phyloP scores from a whole-genome alignment of 2,329 filamentous ascomycete genomes.

The Plenodomus tracheiphilus region DNA sequence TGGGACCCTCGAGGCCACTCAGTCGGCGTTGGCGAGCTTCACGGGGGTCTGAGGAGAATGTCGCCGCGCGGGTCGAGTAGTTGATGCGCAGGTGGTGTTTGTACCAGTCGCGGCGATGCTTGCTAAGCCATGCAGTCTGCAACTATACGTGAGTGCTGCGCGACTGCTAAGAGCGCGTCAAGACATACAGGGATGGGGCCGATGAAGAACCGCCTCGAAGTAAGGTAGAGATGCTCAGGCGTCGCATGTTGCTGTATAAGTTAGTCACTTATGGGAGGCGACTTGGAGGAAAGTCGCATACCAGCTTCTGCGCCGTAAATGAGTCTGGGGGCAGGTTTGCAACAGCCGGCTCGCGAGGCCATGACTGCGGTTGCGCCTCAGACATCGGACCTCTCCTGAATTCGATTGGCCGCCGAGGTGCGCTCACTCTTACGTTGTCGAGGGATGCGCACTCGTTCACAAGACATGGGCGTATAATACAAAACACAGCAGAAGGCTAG shows the following conservation, averaged over 20 bases:
- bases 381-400: constrained; percentile 34
- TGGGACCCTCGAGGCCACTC: constrained; percentile 47
- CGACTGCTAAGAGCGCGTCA: constrained; percentile 1
- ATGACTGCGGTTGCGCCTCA: constrained; percentile 32
- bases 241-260: constrained; percentile 60
- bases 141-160: constrained; percentile 14
- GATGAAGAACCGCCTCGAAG: constrained; percentile 65
- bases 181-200: constrained; percentile 60
- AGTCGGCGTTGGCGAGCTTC: constrained; percentile 49
- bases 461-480: constrained; percentile 6
- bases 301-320: constrained; percentile 59
- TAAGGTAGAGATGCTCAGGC: constrained; percentile 64
- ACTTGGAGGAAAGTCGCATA: constrained; percentile 30
- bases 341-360: constrained; percentile 38
- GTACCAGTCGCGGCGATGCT: constrained; percentile 67
- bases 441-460: constrained; percentile 13
- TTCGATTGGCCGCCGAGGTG: constrained; percentile 17
- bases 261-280: constrained; percentile 8
- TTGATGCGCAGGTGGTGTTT: constrained; percentile 53
- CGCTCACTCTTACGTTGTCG: constrained; percentile 14
- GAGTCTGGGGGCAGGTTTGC: constrained; percentile 51
- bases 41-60: constrained; percentile 56
- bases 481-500: not conserved
- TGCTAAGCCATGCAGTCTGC: constrained; percentile 63
- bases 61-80: constrained; percentile 50